These are phyloP conservation scores for Lactarius psammicola DNA, from an alignment of 768 basidiomycete species.

Conservation along the genomic window DNA sequence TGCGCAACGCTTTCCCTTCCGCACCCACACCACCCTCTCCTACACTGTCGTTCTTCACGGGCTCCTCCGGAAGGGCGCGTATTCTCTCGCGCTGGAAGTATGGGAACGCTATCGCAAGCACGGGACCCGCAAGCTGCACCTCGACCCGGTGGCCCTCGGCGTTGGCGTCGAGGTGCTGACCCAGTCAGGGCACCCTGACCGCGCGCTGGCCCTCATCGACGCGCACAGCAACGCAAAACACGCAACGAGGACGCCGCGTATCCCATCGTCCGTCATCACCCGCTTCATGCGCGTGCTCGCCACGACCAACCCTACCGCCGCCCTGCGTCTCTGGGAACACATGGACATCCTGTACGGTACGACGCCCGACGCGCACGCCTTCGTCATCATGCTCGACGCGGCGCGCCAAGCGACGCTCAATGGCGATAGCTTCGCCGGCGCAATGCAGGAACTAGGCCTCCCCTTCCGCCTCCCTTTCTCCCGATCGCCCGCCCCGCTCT, in stretches of 20 bases:
- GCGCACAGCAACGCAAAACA: not conserved
- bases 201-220: slow-evolving; percentile 54
- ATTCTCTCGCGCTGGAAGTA: slow-evolving; percentile 40
- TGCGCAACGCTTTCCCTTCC: slow-evolving; percentile 34
- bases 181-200: slow-evolving; percentile 42
- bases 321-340: slow-evolving; percentile 68
- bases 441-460: slow-evolving; percentile 46
- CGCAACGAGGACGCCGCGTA: not conserved
- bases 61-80: slow-evolving; percentile 45
- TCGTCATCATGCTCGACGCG: slow-evolving; percentile 59
- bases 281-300: slow-evolving; percentile 50
- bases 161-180: slow-evolving; percentile 52
- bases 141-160: slow-evolving; percentile 51
- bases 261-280: slow-evolving; percentile 28
- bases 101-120: slow-evolving; percentile 23
- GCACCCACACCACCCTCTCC: slow-evolving; percentile 44
- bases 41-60: slow-evolving; percentile 57
- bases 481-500: slow-evolving; percentile 2
- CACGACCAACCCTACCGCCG: slow-evolving; percentile 52
- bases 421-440: slow-evolving; percentile 52
- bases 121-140: slow-evolving; percentile 26
- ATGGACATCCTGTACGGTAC: slow-evolving; percentile 58
- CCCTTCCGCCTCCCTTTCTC: slow-evolving; percentile 36
- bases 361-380: slow-evolving; percentile 51
- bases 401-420: slow-evolving; percentile 52